phyloP scores from a whole-genome alignment of 306 rosid species.

The Fragaria nilgerrensis region DNA sequence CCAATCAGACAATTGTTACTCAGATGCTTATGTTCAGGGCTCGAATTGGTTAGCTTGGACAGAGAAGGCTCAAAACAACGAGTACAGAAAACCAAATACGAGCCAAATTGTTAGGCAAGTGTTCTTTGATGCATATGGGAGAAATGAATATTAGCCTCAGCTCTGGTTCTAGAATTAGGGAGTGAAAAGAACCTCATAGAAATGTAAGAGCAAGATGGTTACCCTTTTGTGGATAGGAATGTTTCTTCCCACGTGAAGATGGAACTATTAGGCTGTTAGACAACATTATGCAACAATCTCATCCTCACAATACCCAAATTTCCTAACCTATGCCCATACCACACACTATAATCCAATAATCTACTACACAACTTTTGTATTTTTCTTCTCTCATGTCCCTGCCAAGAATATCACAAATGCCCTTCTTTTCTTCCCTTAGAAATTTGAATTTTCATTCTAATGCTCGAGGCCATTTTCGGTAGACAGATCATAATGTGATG shows the following conservation, averaged over 20 bases:
- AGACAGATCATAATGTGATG: constrained; percentile 23
- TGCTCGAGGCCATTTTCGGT: constrained; percentile 39
- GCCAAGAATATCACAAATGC: constrained; percentile 33
- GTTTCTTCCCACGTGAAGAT: constrained; percentile 26
- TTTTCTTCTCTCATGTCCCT: constrained; percentile 29
- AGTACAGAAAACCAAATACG: not conserved
- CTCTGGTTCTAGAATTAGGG: not conserved
- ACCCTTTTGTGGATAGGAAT: constrained; percentile 47
- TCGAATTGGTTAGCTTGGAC: not conserved
- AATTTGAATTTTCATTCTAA: not conserved
- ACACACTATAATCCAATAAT: constrained; percentile 37
- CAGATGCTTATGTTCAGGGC: not conserved
- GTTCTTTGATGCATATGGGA: not conserved
- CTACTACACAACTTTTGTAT: constrained; percentile 18
- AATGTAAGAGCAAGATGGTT: not conserved
- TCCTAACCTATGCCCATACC: constrained; percentile 42
- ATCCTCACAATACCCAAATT: constrained; percentile 41
- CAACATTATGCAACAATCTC: constrained; percentile 47
- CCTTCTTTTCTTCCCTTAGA: constrained; percentile 25
- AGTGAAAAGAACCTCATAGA: not conserved
- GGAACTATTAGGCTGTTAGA: constrained; percentile 36
- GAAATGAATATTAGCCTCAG: not conserved
- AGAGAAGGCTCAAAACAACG: not conserved
- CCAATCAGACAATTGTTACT: not conserved
- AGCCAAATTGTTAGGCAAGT: not conserved